Percentiles rank a stretch among this genome's conserved stretches.
Conservation (phyloP, 768 basidiomycete genomes). For the Leccinum barrowsii region DNA sequence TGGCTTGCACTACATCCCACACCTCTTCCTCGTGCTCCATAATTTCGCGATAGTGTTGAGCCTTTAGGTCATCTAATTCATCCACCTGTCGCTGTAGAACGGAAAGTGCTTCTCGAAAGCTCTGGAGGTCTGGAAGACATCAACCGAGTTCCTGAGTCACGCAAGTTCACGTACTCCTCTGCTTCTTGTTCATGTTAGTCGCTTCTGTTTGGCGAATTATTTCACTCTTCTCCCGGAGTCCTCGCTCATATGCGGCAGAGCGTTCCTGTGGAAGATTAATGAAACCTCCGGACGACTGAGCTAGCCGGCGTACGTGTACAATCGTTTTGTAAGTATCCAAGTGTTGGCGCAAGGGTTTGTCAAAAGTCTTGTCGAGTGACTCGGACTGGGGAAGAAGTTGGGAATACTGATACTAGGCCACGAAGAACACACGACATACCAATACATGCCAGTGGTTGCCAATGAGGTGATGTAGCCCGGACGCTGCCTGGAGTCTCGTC, state of each 20-base stretch:
- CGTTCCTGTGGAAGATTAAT: slow-evolving; percentile 57
- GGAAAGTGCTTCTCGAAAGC: slow-evolving; percentile 78
- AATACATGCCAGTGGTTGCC: slow-evolving; percentile 92
- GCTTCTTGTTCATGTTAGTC: slow-evolving; percentile 79
- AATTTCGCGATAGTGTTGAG: slow-evolving; percentile 82
- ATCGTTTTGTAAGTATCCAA: slow-evolving; percentile 74
- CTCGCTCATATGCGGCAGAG: slow-evolving; percentile 77
- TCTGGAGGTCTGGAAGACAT: slow-evolving; percentile 68
- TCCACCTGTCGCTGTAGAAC: slow-evolving; percentile 87
- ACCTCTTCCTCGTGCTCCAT: slow-evolving; percentile 91
- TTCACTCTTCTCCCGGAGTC: slow-evolving; percentile 77
- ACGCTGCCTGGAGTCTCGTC: slow-evolving; percentile 78
- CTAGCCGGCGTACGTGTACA: slow-evolving; percentile 51
- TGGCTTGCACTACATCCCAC: slow-evolving; percentile 89
- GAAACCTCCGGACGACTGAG: background rate
- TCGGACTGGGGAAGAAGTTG: slow-evolving; percentile 54
- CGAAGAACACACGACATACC: slow-evolving; percentile 41
- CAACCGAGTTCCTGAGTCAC: slow-evolving; percentile 6
- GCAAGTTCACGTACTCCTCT: slow-evolving; percentile 61
- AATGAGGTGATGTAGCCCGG: slow-evolving; percentile 87
- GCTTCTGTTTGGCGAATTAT: slow-evolving; percentile 83
- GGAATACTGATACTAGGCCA: slow-evolving; percentile 2
- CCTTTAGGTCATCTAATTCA: slow-evolving; percentile 84
- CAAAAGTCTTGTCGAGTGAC: slow-evolving; percentile 82
- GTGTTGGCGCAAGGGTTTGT: slow-evolving; percentile 84